Percentiles rank a stretch among this genome's conserved stretches.
These are phyloP conservation scores for Cyclotella kingstonii DNA, from an alignment of 108 stramenopile genomes.

Conservation along the genomic window DNA sequence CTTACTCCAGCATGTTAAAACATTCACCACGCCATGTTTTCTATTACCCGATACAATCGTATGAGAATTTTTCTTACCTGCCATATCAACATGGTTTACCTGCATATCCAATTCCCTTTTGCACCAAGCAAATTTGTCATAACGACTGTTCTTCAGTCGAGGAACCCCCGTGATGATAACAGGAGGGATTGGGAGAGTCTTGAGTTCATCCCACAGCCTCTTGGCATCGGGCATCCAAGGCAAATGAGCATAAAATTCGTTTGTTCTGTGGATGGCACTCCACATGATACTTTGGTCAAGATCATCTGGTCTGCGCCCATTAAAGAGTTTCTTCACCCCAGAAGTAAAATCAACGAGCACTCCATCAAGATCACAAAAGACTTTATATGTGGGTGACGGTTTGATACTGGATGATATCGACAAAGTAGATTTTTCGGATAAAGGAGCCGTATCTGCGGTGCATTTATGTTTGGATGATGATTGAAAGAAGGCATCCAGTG, in stretches of 20 bases:
- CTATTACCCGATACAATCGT: conserved; percentile 31
- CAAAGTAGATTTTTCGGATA: background rate
- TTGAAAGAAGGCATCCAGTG: conserved; percentile 12
- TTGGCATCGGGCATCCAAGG: conserved; percentile 75
- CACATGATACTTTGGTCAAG: conserved; percentile 50
- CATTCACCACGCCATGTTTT: conserved; percentile 38
- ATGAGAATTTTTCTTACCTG: conserved; percentile 45
- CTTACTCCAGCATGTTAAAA: conserved; percentile 81
- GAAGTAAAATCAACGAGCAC: conserved; percentile 76
- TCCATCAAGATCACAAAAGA: conserved; percentile 84
- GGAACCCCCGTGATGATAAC: conserved; percentile 75
- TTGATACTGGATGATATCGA: background rate
- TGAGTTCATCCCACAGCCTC: conserved; percentile 54
- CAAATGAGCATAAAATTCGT: conserved; percentile 53
- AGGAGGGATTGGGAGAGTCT: conserved; percentile 29
- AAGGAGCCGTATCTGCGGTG: background rate
- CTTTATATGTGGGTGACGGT: conserved; percentile 35
- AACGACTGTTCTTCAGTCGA: conserved; percentile 30
- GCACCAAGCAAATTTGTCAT: conserved; percentile 73
- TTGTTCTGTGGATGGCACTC: conserved; percentile 40
- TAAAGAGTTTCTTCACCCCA: conserved; percentile 53
- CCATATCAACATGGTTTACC: conserved; percentile 68
- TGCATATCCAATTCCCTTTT: conserved; percentile 55
- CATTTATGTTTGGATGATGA: background rate
- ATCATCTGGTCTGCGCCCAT: conserved; percentile 33